A percentile compares a stretch with the other conserved stretches of the same genome.
These are phyloP conservation scores for Phytophthora capsici DNA, from an alignment of 352 stramenopile species.

Conservation along the genomic window DNA sequence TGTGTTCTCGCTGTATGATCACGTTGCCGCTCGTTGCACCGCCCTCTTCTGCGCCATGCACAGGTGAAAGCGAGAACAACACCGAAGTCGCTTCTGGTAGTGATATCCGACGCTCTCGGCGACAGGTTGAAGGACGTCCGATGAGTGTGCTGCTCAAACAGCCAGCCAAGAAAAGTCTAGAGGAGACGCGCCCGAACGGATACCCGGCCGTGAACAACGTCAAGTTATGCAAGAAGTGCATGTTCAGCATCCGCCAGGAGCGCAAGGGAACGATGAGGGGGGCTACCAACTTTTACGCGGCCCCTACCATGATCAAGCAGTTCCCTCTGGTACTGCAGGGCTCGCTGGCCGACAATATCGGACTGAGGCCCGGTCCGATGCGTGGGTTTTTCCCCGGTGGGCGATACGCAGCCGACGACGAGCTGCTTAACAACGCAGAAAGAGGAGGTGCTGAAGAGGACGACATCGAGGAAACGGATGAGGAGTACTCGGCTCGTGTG, in stretches of 20 bases:
- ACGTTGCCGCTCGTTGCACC: conserved; percentile 66
- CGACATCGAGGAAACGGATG: conserved; percentile 54
- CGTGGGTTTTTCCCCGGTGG: conserved; percentile 42
- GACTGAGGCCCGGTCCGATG: conserved; percentile 35
- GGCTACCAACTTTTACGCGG: conserved; percentile 54
- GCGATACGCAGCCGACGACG: conserved; percentile 48
- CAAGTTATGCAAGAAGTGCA: conserved; percentile 83
- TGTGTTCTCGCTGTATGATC: conserved; percentile 74
- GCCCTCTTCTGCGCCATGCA: conserved; percentile 30
- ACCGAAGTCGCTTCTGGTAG: background rate
- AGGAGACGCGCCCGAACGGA: conserved; percentile 45
- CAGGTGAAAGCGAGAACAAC: conserved; percentile 21
- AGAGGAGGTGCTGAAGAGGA: conserved; percentile 34
- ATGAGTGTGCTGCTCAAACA: conserved; percentile 44
- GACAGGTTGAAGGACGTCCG: conserved; percentile 24
- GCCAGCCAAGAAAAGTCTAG: conserved; percentile 50
- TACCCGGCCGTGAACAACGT: conserved; percentile 70
- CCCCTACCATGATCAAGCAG: conserved; percentile 56
- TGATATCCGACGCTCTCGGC: conserved; percentile 16
- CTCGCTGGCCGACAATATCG: conserved; percentile 38
- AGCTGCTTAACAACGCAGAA: conserved; percentile 33
- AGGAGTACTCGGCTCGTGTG: conserved; percentile 57
- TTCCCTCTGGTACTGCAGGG: conserved; percentile 52
- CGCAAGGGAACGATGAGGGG: conserved; percentile 61
- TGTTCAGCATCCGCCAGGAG: conserved; percentile 69